phyloP scores from a whole-genome alignment of 2,329 filamentous ascomycete species.

The Teratosphaeria epicoccoides region DNA sequence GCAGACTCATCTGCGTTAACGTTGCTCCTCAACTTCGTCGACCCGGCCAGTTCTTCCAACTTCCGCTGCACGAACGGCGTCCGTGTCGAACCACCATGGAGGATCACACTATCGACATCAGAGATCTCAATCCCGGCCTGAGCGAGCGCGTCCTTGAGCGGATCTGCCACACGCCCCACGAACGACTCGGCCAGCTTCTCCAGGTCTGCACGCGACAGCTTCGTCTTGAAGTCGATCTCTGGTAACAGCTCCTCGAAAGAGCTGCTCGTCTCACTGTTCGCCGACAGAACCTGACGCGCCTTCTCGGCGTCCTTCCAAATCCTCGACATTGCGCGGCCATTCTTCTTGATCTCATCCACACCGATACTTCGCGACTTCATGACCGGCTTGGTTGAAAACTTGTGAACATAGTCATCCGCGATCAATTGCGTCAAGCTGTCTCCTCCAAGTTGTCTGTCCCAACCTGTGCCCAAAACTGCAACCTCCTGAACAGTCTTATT shows the following conservation, averaged over 20 bases:
- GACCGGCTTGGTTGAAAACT: constrained; percentile 58
- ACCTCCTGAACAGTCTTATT: constrained; percentile 98
- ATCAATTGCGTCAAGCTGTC: constrained; percentile 82
- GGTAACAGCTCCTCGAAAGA: constrained; percentile 86
- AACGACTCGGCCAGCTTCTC: constrained; percentile 65
- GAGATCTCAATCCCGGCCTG: constrained; percentile 60
- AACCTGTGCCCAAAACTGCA: constrained; percentile 74
- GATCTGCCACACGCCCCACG: constrained; percentile 55
- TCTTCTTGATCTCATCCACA: constrained; percentile 52
- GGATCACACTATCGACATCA: constrained; percentile 80
- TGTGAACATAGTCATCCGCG: constrained; percentile 73
- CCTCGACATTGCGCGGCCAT: constrained; percentile 79
- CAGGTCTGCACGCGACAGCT: constrained; percentile 68
- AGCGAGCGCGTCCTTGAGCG: constrained; percentile 64
- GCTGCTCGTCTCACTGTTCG: constrained; percentile 70
- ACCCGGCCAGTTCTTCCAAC: constrained; percentile 65
- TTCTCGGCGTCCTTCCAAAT: constrained; percentile 88
- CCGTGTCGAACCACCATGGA: constrained; percentile 80
- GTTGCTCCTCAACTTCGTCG: constrained; percentile 72
- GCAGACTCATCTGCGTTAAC: constrained; percentile 96
- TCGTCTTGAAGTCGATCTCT: constrained; percentile 88
- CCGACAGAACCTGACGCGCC: constrained; percentile 78
- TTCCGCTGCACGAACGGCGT: constrained; percentile 91
- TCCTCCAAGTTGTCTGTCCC: constrained; percentile 82
- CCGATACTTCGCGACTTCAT: constrained; percentile 56